Base-by-base conservation (phyloP, 768 basidiomycete species). In the Tricholoma terreum region DNA sequence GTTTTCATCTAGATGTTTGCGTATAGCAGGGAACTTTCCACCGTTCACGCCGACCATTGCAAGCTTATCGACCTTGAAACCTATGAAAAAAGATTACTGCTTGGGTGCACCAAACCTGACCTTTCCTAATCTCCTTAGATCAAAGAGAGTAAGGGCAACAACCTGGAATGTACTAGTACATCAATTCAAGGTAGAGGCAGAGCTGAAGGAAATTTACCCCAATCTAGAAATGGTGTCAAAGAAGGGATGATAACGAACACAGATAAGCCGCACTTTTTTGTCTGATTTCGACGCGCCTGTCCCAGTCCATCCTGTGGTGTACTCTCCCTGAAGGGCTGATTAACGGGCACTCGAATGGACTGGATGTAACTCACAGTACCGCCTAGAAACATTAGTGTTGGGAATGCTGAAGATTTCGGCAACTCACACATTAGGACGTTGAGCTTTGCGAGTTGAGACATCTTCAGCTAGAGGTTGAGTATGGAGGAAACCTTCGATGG, bases 211-310 rank as follows among this genome's bases (percentile, higher is more conserved):
- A 49, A 74, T 84, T 59, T 71, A 89, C 88, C 52, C 89, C 87
- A 65, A 89, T 89, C 88, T 89, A 59, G 9, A n/a, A 5, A 30
- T 48, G 11, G 61, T 55, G 35, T 46, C 45, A 38, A 24, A 36
- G 33, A 12, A 36, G 56, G 50, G 34, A 58, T 50, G 19, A 19
- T 30, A 34, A 45, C 19, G 27, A 42, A 35, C 21, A 40, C 24
- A 24, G 11, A 22, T 31, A 9, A 27, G 11, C 56, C 76, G 54
- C 56, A 89, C 92, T 81, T 94, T 97, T 76, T 96, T 96, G 75
- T 96, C 94, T 5, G 93, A 95, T 67, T 87, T 92, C 14, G 93
- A 95, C 42, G 90, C 92, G n/a, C 94, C 94, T 35, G 89, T 84
- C 11, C 85, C 86, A 9, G 91, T 93, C 90, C 91, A 96, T 69